These are phyloP conservation scores for Chloropicon primus DNA, from an alignment of 139 green algal genomes.

Conservation along the genomic window DNA sequence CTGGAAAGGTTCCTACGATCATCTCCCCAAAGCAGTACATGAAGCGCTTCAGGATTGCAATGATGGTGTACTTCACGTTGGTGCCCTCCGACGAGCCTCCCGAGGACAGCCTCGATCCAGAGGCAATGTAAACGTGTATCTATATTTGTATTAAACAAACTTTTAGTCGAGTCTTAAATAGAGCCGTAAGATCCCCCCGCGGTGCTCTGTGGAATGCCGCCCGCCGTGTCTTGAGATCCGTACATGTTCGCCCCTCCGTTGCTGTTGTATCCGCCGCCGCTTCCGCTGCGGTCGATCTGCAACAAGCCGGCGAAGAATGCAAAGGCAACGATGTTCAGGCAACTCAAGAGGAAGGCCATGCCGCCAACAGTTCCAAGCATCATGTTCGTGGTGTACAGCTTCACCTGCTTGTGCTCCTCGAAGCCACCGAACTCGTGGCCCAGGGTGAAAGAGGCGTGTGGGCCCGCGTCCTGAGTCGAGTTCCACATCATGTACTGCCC, in stretches of 20 bases:
- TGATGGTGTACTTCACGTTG: slow-evolving; percentile 24
- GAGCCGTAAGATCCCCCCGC: background rate
- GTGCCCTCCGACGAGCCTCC: background rate
- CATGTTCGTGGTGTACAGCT: background rate
- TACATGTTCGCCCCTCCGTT: background rate
- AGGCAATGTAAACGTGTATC: background rate
- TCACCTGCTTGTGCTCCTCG: background rate
- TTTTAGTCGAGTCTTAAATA: background rate
- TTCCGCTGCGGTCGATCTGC: background rate
- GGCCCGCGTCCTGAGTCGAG: background rate
- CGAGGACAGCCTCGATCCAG: background rate
- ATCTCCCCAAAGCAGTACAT: slow-evolving; percentile 89
- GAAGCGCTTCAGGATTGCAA: slow-evolving; percentile 55
- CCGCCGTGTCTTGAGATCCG: background rate
- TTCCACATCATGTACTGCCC: background rate
- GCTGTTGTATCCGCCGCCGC: background rate
- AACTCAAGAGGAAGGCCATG: background rate
- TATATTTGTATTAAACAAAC: background rate
- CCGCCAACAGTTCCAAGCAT: background rate
- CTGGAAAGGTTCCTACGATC: slow-evolving; percentile 73
- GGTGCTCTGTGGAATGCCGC: background rate
- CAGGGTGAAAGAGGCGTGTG: background rate
- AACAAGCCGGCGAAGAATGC: background rate
- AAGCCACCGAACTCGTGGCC: background rate
- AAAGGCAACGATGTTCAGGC: background rate